Conservation (phyloP, 768 basidiomycete genomes). For the Mycena epipterygia region DNA sequence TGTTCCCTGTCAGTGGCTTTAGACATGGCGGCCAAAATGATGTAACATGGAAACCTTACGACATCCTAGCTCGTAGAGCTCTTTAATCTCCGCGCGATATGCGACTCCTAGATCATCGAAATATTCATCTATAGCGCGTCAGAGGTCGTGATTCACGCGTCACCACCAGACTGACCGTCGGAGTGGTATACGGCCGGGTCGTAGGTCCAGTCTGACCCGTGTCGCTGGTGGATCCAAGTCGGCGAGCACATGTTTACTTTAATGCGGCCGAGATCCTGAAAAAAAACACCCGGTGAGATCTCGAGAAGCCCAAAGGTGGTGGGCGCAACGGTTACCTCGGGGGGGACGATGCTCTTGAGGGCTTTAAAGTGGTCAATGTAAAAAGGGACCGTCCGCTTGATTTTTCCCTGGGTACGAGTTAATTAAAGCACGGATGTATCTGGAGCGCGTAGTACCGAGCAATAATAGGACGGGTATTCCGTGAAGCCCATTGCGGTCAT, state of each 20-base stretch:
- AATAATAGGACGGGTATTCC: slow-evolving; percentile 57
- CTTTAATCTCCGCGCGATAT: slow-evolving; percentile 63
- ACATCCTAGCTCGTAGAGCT: slow-evolving; percentile 63
- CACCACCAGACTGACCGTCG: slow-evolving; percentile 58
- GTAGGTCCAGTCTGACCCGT: slow-evolving; percentile 71
- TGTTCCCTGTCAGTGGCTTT: slow-evolving; percentile 57
- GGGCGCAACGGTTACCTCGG: slow-evolving; percentile 55
- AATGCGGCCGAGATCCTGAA: slow-evolving; percentile 72
- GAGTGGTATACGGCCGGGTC: slow-evolving; percentile 70
- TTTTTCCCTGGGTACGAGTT: slow-evolving; percentile 64
- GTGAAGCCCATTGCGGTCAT: slow-evolving; percentile 57
- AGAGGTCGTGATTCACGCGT: neutral
- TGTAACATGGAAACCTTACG: slow-evolving; percentile 51
- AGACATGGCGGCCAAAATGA: neutral
- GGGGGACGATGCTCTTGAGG: slow-evolving; percentile 67
- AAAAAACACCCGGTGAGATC: slow-evolving; percentile 18
- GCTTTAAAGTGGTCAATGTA: slow-evolving; percentile 75
- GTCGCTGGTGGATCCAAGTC: slow-evolving; percentile 79
- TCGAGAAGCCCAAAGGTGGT: slow-evolving; percentile 3
- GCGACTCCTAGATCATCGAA: slow-evolving; percentile 63
- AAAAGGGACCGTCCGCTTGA: slow-evolving; percentile 71
- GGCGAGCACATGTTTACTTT: slow-evolving; percentile 82
- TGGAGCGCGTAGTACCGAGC: slow-evolving; percentile 52
- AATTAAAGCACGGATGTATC: slow-evolving; percentile 30
- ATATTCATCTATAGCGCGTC: slow-evolving; percentile 56